Base-by-base conservation (phyloP, 2,329 filamentous ascomycete species). In the Penicillium expansum region DNA sequence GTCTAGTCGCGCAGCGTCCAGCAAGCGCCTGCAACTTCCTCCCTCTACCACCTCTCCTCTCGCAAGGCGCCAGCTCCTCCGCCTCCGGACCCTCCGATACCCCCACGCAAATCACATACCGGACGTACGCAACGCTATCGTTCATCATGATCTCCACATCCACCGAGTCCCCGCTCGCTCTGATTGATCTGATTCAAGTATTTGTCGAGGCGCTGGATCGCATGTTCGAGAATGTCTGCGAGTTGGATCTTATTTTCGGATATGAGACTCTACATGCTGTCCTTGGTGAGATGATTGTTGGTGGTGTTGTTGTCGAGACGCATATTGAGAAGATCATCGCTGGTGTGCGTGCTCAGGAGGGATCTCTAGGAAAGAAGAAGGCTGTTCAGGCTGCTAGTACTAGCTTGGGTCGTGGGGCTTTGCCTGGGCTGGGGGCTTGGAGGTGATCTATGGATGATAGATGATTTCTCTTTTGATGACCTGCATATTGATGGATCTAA, bases 81-180 rank as follows among this genome's bases (percentile, higher is more conserved):
- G 71, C 75, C 44, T 72, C 69, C 59, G 84, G 87, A 38, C 87
- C 86, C 76, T 92, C 91, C 71, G 94, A 97, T 76, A 89, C 92
- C 11, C 94, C 94, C 10, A 94, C 92, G 6, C 89, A 97, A 58
- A 92, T 99, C 44, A 97, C 94, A 9, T 99, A 99, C 82, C 91
- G 94, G 57, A 91, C 96, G 82, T 99, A 97, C 72, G 94, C 94
- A 10, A 99, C 94, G 0, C 88, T 99, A 60, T 97, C 95, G 79
- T 99, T 99, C 80, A 99, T 99, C 76, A 82, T 99, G 73, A 99
- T 99, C 70, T 94, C 89, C 35, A 99, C 95, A 5, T 91, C 92
- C 5, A 97, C 94, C 57, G 94, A 99, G 76, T 96, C 91, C 1
- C 94, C 94, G 0, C 87, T 99, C 3, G 94, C 94, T 0, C 83